These are phyloP conservation scores for Auricularia sp. DNA, from an alignment of 768 basidiomycete species.

Conservation along the genomic window DNA sequence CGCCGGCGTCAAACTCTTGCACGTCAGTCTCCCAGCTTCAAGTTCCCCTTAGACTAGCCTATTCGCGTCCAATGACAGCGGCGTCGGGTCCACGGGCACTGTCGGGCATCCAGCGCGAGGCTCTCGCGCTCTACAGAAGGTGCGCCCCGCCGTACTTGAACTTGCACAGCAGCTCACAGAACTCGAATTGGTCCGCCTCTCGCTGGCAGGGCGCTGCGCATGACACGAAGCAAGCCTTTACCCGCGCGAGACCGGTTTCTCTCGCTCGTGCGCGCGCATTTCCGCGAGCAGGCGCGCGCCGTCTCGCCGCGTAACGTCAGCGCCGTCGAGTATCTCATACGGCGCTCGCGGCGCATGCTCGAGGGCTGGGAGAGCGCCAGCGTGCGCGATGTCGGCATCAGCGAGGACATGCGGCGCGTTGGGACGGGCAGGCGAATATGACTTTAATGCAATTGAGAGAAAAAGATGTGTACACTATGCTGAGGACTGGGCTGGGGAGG, in stretches of 20 bases:
- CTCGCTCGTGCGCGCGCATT: constrained; percentile 58
- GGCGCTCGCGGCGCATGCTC: constrained; percentile 52
- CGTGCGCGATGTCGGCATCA: constrained; percentile 70
- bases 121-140: constrained; percentile 39
- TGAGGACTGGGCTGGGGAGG: not conserved
- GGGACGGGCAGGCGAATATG: constrained; percentile 32
- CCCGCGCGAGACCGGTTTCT: constrained; percentile 52
- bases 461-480: not conserved
- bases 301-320: constrained; percentile 58
- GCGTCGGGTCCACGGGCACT: constrained; percentile 6
- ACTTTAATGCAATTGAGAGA: no score
- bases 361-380: constrained; percentile 57
- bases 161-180: not conserved
- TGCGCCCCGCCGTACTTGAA: constrained; percentile 29
- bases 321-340: constrained; percentile 67
- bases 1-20: not conserved
- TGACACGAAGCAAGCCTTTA: constrained; percentile 58
- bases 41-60: not conserved
- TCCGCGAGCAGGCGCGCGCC: constrained; percentile 50
- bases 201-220: constrained; percentile 58
- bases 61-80: not conserved
- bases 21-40: not conserved
- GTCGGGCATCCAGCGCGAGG: constrained; percentile 46
- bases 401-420: constrained; percentile 52
- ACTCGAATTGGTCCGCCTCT: not conserved